phyloP scores from a whole-genome alignment of 257 asterid species.

The Solanum ahanhuiri region DNA sequence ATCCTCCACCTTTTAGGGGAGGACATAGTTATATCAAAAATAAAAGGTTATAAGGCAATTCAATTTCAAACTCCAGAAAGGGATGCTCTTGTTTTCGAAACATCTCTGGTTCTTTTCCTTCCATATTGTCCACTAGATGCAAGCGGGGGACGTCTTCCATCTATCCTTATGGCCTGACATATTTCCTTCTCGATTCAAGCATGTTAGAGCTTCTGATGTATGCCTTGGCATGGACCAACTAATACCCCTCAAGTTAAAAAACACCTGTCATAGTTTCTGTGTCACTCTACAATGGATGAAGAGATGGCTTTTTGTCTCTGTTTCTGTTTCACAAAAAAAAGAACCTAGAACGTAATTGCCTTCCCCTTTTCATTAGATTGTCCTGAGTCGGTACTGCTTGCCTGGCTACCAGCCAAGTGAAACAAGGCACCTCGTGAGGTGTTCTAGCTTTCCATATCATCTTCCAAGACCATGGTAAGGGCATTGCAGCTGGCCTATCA shows the following conservation, averaged over 20 bases:
- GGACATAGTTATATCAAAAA: neutral
- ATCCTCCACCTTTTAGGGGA: neutral
- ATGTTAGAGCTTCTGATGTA: neutral
- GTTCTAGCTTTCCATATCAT: neutral
- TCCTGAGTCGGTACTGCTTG: neutral
- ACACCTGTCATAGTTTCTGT: neutral
- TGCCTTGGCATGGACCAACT: neutral
- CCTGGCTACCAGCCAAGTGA: neutral
- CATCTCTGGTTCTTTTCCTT: neutral
- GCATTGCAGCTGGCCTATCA: neutral
- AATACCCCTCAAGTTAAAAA: neutral
- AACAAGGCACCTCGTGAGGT: neutral
- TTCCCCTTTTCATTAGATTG: neutral
- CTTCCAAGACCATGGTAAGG: neutral
- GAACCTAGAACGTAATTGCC: neutral
- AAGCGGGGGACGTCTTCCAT: neutral
- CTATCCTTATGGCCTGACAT: neutral
- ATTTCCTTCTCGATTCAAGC: neutral
- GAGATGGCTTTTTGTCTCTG: neutral
- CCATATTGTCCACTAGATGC: neutral
- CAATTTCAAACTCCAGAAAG: neutral
- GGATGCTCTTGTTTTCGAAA: neutral
- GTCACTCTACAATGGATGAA: neutral
- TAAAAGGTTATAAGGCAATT: neutral
- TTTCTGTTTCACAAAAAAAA: neutral